phyloP scores from a whole-genome alignment of 176 grass and related monocot genomes.

The Elymus sibiricus region DNA sequence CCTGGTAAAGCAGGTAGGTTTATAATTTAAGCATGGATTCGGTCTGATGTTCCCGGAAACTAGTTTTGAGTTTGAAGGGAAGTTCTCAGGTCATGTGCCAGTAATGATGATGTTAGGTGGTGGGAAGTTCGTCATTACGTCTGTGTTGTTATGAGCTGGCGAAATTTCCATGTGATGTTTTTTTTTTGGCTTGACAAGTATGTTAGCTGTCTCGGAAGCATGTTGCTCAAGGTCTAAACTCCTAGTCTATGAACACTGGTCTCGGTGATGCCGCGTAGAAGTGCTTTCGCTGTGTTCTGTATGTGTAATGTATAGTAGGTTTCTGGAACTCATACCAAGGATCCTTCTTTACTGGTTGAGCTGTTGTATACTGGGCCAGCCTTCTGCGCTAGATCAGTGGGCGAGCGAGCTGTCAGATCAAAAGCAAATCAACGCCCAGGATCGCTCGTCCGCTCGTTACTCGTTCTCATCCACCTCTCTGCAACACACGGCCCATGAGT shows the following conservation, averaged over 20 bases:
- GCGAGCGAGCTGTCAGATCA: no score
- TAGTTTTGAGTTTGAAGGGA: constrained; percentile 36
- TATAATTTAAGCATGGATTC: constrained; percentile 6
- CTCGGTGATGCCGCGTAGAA: neutral
- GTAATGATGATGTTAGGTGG: constrained; percentile 18
- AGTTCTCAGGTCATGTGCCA: constrained; percentile 20
- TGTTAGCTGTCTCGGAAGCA: neutral
- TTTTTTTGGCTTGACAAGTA: constrained; percentile 18
- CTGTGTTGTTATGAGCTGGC: constrained; percentile 26
- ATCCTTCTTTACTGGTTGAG: neutral
- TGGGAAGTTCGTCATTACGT: constrained; percentile 11
- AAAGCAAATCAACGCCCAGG: no score
- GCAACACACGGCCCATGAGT: no score
- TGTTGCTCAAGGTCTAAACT: constrained; percentile 3
- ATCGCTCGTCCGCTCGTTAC: no score
- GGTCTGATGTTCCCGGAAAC: constrained; percentile 19
- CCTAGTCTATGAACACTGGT: neutral
- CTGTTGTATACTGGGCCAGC: neutral
- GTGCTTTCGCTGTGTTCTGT: neutral
- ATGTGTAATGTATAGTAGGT: constrained; percentile 26
- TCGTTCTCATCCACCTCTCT: no score
- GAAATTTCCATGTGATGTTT: constrained; percentile 24
- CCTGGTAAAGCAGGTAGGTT: neutral
- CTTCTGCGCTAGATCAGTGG: no score
- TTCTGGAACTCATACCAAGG: neutral